Conservation (phyloP, 805 yeast species). For the Cyberlindnera meyerae region DNA sequence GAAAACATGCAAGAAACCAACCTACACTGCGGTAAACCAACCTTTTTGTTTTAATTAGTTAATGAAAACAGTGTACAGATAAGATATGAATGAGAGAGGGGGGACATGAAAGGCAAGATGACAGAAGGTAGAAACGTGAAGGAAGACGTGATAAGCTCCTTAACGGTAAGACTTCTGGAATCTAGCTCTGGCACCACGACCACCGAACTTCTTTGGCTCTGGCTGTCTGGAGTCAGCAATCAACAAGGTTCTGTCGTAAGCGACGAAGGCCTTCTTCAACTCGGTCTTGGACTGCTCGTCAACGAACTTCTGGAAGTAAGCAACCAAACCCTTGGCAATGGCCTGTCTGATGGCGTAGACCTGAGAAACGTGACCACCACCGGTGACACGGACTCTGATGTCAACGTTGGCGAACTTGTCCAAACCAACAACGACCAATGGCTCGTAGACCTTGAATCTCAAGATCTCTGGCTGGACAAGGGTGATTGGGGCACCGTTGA, state of each 20-base stretch:
- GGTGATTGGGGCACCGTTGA: slow-evolving; percentile 99
- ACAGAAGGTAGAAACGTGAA: slow-evolving; percentile 12
- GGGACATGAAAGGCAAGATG: slow-evolving; percentile 18
- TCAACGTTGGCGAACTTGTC: slow-evolving; percentile 98
- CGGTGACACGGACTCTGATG: slow-evolving; percentile 98
- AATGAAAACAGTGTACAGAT: slow-evolving; percentile 22
- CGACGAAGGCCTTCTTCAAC: slow-evolving; percentile 94
- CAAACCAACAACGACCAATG: slow-evolving; percentile 95
- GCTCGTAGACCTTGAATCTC: slow-evolving; percentile 99
- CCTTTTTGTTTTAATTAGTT: slow-evolving; percentile 13
- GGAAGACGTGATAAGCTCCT: too few relatives aligned
- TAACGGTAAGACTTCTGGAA: slow-evolving; percentile 99
- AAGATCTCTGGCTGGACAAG: slow-evolving; percentile 98
- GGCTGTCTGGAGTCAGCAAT: slow-evolving; percentile 99
- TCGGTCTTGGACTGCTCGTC: slow-evolving; percentile 99
- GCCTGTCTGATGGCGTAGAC: slow-evolving; percentile 99
- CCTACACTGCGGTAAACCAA: slow-evolving; percentile 11
- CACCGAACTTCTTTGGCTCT: slow-evolving; percentile 99
- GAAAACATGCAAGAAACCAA: neutral
- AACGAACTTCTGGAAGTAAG: slow-evolving; percentile 98
- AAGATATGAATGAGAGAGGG: slow-evolving; percentile 4
- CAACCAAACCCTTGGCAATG: slow-evolving; percentile 98
- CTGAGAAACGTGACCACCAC: slow-evolving; percentile 99
- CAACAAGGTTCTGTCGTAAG: slow-evolving; percentile 99
- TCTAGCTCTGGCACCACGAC: slow-evolving; percentile 99